phyloP scores from a whole-genome alignment of 192 early-diverging fungal genomes.

The Diversispora eburnea region DNA sequence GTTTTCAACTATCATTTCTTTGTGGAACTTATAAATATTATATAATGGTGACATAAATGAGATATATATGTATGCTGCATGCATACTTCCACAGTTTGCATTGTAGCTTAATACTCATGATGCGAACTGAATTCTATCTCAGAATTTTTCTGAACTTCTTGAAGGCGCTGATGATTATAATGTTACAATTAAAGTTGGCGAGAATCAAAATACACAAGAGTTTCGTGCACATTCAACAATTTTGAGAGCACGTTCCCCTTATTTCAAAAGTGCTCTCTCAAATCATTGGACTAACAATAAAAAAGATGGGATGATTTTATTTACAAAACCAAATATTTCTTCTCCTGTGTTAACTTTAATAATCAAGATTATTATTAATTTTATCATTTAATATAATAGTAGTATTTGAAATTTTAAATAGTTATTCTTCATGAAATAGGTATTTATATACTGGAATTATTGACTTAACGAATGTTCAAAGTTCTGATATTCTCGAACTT shows the following conservation, averaged over 20 bases:
- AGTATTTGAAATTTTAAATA: neutral
- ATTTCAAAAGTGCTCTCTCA: neutral
- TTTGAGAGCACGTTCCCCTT: conserved; percentile 17
- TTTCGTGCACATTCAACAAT: conserved; percentile 19
- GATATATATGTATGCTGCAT: too few relatives aligned
- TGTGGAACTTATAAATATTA: too few relatives aligned
- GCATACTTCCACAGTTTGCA: too few relatives aligned
- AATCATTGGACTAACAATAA: conserved; percentile 2
- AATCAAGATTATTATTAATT: neutral
- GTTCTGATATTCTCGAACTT: conserved; percentile 1
- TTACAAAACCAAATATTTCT: conserved; percentile 28
- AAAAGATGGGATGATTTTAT: conserved; percentile 4
- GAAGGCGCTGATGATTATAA: conserved; percentile 21
- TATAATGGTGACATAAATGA: too few relatives aligned
- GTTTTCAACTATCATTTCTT: too few relatives aligned
- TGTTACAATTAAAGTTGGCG: conserved; percentile 9
- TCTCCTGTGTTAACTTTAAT: conserved; percentile 14
- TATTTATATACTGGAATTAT: conserved; percentile 22
- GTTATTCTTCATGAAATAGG: neutral
- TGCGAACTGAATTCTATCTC: neutral
- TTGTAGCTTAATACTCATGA: neutral
- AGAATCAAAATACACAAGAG: conserved; percentile 6
- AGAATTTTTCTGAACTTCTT: conserved; percentile 16
- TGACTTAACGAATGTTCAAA: neutral
- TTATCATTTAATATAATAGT: neutral